Evolutionary conservation across 345 rosid genomes (phyloP).

Genomic region (Gossypium raimondii): DNA sequence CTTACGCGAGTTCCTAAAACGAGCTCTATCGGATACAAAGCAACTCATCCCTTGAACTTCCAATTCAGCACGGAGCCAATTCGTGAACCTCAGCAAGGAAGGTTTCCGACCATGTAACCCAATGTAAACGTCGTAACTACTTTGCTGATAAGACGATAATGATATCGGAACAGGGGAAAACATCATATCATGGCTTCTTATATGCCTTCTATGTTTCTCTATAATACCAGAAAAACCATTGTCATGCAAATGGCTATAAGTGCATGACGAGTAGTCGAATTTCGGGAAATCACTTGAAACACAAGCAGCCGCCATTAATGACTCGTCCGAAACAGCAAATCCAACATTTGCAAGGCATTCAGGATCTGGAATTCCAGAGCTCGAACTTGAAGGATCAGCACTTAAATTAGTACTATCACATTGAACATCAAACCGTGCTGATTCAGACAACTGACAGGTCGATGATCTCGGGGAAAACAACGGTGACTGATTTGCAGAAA

Average conservation of each 20-base stretch:
- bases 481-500: constrained; percentile 91
- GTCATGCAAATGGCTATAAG: constrained; percentile 30
- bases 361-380: constrained; percentile 46
- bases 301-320: constrained; percentile 31
- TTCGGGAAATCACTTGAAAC: constrained; percentile 40
- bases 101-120: constrained; percentile 83
- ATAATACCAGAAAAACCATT: constrained; percentile 25
- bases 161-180: constrained; percentile 51
- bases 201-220: constrained; percentile 39
- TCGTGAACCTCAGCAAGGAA: constrained; percentile 62
- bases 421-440: constrained; percentile 58
- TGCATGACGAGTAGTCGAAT: constrained; percentile 36
- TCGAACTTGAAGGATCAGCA: constrained; percentile 49
- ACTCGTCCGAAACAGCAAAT: constrained; percentile 35
- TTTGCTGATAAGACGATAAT: constrained; percentile 51
- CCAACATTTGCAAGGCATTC: constrained; percentile 37
- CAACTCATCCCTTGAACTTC: constrained; percentile 95
- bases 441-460: constrained; percentile 50
- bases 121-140: constrained; percentile 79
- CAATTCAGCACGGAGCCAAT: constrained; percentile 90
- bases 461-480: constrained; percentile 89
- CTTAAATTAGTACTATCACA: constrained; percentile 40
- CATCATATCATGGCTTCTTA: constrained; percentile 34
- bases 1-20: constrained; percentile 64
- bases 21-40: constrained; percentile 73